Conservation (phyloP, 2,329 filamentous ascomycete species). For the Nemania sp. region DNA sequence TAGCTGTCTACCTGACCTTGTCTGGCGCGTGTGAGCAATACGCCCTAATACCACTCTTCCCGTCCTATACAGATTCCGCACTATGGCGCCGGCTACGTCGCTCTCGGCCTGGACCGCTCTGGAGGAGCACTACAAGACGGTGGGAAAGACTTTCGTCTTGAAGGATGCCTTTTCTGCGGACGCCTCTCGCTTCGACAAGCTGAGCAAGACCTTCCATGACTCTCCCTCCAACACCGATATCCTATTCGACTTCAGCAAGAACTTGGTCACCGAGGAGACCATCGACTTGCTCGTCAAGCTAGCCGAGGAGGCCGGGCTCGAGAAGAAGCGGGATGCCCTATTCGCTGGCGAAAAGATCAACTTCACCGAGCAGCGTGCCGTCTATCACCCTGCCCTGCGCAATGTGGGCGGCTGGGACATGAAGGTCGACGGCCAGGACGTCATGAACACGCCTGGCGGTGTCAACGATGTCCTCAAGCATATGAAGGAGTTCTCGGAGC, state of each 20-base stretch:
- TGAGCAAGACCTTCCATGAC: constrained; percentile 83
- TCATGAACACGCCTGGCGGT: constrained; percentile 85
- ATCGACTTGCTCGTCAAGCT: constrained; percentile 84
- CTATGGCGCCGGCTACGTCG: constrained; percentile 82
- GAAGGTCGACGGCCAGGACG: constrained; percentile 88
- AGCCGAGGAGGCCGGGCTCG: constrained; percentile 86
- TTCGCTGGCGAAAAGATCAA: constrained; percentile 99
- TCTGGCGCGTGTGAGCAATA: not conserved
- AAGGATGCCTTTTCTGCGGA: constrained; percentile 93
- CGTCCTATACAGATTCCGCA: constrained; percentile 5
- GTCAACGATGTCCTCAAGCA: constrained; percentile 91
- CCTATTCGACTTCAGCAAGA: constrained; percentile 99
- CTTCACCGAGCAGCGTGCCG: constrained; percentile 95
- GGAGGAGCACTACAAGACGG: constrained; percentile 83
- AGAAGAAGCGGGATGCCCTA: constrained; percentile 96
- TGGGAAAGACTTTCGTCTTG: constrained; percentile 87
- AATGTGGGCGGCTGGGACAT: constrained; percentile 83
- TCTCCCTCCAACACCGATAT: constrained; percentile 80
- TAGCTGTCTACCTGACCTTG: not conserved
- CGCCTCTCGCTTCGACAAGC: constrained; percentile 85
- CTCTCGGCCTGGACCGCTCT: constrained; percentile 88
- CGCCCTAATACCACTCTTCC: not conserved
- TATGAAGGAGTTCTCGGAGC: constrained; percentile 98
- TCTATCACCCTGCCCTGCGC: constrained; percentile 92
- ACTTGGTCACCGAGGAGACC: constrained; percentile 94